Conservation (phyloP, 345 rosid species). For the Salix exigua region DNA sequence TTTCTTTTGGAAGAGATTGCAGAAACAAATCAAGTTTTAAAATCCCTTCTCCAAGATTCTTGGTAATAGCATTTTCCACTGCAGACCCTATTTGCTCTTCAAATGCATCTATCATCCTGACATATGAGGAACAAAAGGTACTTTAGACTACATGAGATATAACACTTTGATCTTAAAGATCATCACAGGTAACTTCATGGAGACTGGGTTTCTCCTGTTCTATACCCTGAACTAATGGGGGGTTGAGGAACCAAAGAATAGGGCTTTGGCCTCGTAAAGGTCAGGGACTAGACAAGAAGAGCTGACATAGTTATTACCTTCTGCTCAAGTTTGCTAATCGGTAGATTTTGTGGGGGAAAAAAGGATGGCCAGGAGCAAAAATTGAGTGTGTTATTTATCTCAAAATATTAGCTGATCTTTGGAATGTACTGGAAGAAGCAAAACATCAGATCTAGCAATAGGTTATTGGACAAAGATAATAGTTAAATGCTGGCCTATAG, state of each 20-base stretch:
- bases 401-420: no score
- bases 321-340: no score
- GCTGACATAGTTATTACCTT: no score
- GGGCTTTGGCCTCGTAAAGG: no score
- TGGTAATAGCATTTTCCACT: constrained; percentile 74
- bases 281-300: no score
- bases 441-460: background rate
- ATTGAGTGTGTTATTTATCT: no score
- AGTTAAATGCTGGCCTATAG: background rate
- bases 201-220: background rate
- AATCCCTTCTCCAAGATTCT: constrained; percentile 69
- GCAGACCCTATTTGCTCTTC: constrained; percentile 69
- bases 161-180: background rate
- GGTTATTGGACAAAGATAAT: background rate
- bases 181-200: background rate
- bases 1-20: constrained; percentile 78
- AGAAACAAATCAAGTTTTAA: constrained; percentile 70
- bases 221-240: background rate
- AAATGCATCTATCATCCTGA: constrained; percentile 88
- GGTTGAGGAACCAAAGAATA: no score
- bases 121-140: constrained; percentile 14
- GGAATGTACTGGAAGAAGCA: background rate
- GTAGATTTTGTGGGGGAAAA: no score
- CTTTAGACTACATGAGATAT: background rate
- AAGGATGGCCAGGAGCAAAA: no score